These are phyloP conservation scores for Brasilioporus rufonigricans DNA, from an alignment of 768 basidiomycete species.

Conservation along the genomic window DNA sequence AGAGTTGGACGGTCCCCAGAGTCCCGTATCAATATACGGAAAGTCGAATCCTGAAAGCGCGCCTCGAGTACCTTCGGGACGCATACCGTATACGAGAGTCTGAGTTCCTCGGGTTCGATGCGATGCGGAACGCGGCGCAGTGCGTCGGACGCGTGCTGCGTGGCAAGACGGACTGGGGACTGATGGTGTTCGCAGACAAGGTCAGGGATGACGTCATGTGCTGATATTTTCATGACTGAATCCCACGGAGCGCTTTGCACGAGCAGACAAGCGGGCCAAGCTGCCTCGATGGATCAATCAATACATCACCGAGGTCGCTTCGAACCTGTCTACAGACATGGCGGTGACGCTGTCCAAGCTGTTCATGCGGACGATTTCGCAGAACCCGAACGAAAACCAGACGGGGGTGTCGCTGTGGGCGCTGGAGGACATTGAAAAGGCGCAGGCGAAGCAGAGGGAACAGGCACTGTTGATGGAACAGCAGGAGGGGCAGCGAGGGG, in stretches of 20 bases:
- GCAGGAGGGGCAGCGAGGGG: slow-evolving; percentile 19
- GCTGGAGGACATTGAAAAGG: slow-evolving; percentile 84
- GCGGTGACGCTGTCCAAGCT: slow-evolving; percentile 90
- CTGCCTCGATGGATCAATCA: slow-evolving; percentile 99
- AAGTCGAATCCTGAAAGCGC: slow-evolving; percentile 94
- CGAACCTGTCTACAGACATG: slow-evolving; percentile 98
- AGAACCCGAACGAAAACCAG: slow-evolving; percentile 94
- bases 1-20: slow-evolving; percentile 37
- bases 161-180: slow-evolving; percentile 98
- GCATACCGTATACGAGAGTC: slow-evolving; percentile 98
- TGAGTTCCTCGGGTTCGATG: slow-evolving; percentile 98
- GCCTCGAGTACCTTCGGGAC: slow-evolving; percentile 96
- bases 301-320: slow-evolving; percentile 97
- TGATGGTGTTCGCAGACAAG: slow-evolving; percentile 99
- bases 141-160: slow-evolving; percentile 97
- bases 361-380: slow-evolving; percentile 98
- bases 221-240: background rate
- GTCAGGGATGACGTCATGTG: slow-evolving; percentile 37
- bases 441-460: slow-evolving; percentile 78
- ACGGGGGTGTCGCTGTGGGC: slow-evolving; percentile 96
- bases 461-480: slow-evolving; percentile 49
- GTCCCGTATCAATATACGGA: slow-evolving; percentile 99
- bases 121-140: slow-evolving; percentile 98
- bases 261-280: slow-evolving; percentile 92
- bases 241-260: slow-evolving; percentile 74